phyloP scores from a whole-genome alignment of 2,329 filamentous ascomycete species.

The Capronia epimyces region DNA sequence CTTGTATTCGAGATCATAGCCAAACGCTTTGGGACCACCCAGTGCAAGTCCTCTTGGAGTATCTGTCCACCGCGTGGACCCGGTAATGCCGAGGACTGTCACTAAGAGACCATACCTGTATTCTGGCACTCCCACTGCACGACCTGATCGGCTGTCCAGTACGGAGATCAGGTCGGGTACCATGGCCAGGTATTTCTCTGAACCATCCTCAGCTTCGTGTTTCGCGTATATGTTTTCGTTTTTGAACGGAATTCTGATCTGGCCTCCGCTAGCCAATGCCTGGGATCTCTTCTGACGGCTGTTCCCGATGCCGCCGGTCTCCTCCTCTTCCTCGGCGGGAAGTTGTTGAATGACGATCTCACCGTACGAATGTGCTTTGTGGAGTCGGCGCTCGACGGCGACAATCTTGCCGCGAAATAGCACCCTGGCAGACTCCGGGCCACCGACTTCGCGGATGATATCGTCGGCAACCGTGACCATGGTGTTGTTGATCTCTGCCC shows the following conservation, averaged over 20 bases:
- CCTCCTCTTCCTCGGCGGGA: background rate
- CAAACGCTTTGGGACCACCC: slow-evolving; percentile 41
- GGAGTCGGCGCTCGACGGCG: slow-evolving; percentile 53
- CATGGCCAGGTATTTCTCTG: slow-evolving; percentile 30
- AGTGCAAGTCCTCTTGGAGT: slow-evolving; percentile 37
- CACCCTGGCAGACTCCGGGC: slow-evolving; percentile 48
- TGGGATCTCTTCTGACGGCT: too few species aligned
- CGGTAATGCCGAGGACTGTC: slow-evolving; percentile 47
- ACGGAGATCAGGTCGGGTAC: slow-evolving; percentile 33
- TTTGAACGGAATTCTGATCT: slow-evolving; percentile 31
- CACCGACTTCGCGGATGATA: slow-evolving; percentile 45
- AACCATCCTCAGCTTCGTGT: slow-evolving; percentile 14
- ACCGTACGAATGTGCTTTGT: slow-evolving; percentile 55
- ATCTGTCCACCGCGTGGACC: slow-evolving; percentile 48
- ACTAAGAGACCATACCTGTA: slow-evolving; percentile 49
- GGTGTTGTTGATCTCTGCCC: slow-evolving; percentile 33
- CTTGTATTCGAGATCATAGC: slow-evolving; percentile 28
- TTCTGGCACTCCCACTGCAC: slow-evolving; percentile 23
- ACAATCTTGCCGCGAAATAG: slow-evolving; percentile 60
- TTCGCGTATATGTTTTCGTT: slow-evolving; percentile 33
- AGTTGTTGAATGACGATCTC: slow-evolving; percentile 47
- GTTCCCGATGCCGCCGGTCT: too few species aligned
- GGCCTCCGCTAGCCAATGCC: slow-evolving; percentile 26
- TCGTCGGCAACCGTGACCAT: slow-evolving; percentile 52
- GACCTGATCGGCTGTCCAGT: slow-evolving; percentile 20